Evolutionary conservation across 2,329 filamentous ascomycete species (phyloP), one percentile per base, ranked within the genome.

Genomic region (Elsinoe ampelina): DNA sequence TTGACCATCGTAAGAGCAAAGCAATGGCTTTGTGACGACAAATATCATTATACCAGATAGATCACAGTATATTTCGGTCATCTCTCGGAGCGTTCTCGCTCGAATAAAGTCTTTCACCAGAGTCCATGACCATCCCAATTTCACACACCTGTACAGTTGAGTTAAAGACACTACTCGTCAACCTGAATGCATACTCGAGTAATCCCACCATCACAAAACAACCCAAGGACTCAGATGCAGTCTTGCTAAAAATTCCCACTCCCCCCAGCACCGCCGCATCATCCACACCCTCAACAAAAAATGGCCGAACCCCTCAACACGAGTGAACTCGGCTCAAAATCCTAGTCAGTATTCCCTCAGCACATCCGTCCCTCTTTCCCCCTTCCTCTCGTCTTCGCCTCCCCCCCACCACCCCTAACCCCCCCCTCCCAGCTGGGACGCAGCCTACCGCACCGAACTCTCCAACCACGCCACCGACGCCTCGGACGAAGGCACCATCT

Each of bases 401-500:
- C 38, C 38, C 26, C 26, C 3, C 26, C 26, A 30, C 26, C 26
- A 30, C 26, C 26, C 5, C 38, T 2, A 5, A n/a, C 38, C n/a
- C n/a, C 6, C 38, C 11, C 2, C 5, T 10, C 11, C 55, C 56
- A 70, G 68, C 66, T 76, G 75, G 74, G 73, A 92, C 70, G 74
- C 73, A 17, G 81, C 89, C 61, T 93, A 95, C 75, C 75, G 77
- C 1, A 78, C 75, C 62, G 86, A 93, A 71, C 76, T 89, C 55
- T 69, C 74, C 59, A 92, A 93, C 73, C 82, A 91, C 71, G 73
- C 80, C 55, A 71, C 80, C 60, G 83, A 95, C 72, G 82, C 87
- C 8, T 72, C 80, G 57, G 88, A 95, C 69, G 86, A 86, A 59
- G 92, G 92, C 63, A 95, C 90, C 30, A 84, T 93, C 65, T 98